Conservation (phyloP, 192 early-diverging fungal genomes). For the Podila verticillata region DNA sequence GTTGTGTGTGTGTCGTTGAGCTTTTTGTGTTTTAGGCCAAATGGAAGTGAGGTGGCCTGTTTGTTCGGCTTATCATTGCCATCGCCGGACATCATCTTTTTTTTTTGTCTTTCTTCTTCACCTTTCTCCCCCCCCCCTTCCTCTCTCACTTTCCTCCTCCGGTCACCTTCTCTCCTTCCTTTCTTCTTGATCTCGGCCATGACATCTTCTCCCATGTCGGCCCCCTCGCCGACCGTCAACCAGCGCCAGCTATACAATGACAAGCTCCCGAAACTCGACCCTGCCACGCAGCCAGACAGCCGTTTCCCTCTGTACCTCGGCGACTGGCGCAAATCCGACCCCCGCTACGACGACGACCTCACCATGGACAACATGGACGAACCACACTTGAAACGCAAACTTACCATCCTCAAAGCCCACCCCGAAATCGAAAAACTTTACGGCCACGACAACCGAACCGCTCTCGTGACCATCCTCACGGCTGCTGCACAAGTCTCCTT, state of each 20-base stretch:
- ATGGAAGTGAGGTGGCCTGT: not conserved
- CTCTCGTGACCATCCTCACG: conserved; percentile 72
- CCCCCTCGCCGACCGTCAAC: conserved; percentile 28
- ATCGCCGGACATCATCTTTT: not conserved
- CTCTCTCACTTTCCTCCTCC: not conserved
- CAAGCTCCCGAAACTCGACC: conserved; percentile 32
- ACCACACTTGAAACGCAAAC: conserved; percentile 91
- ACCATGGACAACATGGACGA: conserved; percentile 91
- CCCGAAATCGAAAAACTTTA: conserved; percentile 92
- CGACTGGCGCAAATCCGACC: conserved; percentile 84
- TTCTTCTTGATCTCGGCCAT: too few species aligned
- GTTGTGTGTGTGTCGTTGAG: too few species aligned
- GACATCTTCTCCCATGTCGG: conserved; percentile 2
- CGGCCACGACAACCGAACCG: conserved; percentile 82
- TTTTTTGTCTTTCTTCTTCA: not conserved
- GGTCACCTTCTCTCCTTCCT: not conserved
- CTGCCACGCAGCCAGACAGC: conserved; percentile 54
- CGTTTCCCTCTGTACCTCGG: conserved; percentile 84
- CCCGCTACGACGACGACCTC: conserved; percentile 74
- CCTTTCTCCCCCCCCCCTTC: not conserved
- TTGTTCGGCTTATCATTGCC: not conserved
- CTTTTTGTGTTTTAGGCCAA: too few species aligned
- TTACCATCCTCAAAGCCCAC: conserved; percentile 85
- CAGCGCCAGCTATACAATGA: conserved; percentile 20
- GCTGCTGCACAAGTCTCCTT: conserved; percentile 76